Evolutionary conservation across 1,284 basidiomycete species (phyloP).

Genomic region (Melampsora medusae): DNA sequence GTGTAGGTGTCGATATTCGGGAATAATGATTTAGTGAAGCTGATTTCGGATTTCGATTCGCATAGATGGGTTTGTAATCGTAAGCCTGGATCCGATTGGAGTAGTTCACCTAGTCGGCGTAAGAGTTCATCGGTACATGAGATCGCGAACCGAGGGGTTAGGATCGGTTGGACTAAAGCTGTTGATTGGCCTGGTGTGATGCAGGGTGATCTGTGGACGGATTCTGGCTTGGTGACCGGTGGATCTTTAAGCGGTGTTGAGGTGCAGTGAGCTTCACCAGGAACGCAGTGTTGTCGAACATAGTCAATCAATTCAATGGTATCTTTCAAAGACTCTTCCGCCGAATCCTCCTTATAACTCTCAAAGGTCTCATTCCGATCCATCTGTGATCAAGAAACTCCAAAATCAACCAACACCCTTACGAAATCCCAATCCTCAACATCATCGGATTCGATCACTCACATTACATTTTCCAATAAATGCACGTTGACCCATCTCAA

Average conservation of each 20-base stretch:
- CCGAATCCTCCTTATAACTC: slow-evolving; percentile 24
- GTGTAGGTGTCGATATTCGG: slow-evolving; percentile 55
- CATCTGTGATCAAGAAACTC: slow-evolving; percentile 49
- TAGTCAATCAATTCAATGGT: slow-evolving; percentile 23
- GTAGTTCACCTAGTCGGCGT: slow-evolving; percentile 63
- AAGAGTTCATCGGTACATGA: slow-evolving; percentile 79
- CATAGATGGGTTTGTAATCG: slow-evolving; percentile 89
- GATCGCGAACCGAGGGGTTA: slow-evolving; percentile 94
- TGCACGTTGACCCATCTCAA: slow-evolving; percentile 74
- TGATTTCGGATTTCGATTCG: slow-evolving; percentile 77
- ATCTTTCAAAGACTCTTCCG: slow-evolving; percentile 25
- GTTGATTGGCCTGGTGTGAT: background rate
- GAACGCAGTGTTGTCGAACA: slow-evolving; percentile 4
- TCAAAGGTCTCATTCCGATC: slow-evolving; percentile 18
- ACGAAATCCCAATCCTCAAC: too few species aligned
- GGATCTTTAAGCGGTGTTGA: slow-evolving; percentile 9
- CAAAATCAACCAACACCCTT: too few species aligned
- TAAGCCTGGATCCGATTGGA: slow-evolving; percentile 57
- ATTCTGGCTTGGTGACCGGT: too few species aligned
- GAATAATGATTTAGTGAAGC: slow-evolving; percentile 67
- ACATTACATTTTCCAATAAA: slow-evolving; percentile 92
- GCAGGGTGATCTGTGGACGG: too few species aligned
- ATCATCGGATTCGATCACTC: slow-evolving; percentile 54
- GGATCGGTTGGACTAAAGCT: slow-evolving; percentile 75
- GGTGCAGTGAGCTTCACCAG: slow-evolving; percentile 12